Base-by-base conservation (phyloP, 371 early-diverging fungal genomes). In the Apophysomyces sp. region DNA sequence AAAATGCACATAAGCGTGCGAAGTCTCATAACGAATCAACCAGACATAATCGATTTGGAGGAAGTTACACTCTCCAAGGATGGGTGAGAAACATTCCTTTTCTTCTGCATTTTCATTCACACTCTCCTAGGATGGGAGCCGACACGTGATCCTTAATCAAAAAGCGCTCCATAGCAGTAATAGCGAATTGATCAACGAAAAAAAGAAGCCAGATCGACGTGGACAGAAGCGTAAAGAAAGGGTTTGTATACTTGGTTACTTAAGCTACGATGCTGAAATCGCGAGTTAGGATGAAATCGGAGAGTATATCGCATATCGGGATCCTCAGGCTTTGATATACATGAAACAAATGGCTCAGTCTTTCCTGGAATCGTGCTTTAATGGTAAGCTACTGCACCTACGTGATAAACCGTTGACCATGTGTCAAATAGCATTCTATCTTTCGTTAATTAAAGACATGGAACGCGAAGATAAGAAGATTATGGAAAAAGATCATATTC, bases 1-100 rank as follows among this genome's bases (percentile, higher is more conserved):
- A 80, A 61, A 62, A 65, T 13, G 39, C 27, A 6, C 16, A 32
- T 34, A 72, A 69, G 32, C 66, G 31, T 37, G 39, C 52, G 7
- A 62, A 62, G 27, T 61, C 63, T 4, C 60, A 62, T 57, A 56
- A 52, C 15, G 67, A 60, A 39, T 65, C 76, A 3, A 61, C 76
- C 0, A 57, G 89, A 27, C 89, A 87, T 58, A 75, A 81, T 26
- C 68, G 87, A 56, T 87, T 89, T 63, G 87, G 86, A 15, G 87
- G 87, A n/a, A 79, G 82, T 11, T 72, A 81, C 58, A 56, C 78
- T 3, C 55, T 89, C 5, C 63, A 80, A 55, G 57, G 75, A 29
- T 71, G 69, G 69, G 86, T 87, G 72, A 68, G 34, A 54, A 7
- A 16, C 13, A 41, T n/a, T 16, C 24, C 11, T 0, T 18, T 21